Evolutionary conservation across 208 protist genomes (phyloP).

Genomic region (Wallacemonas sp.): DNA sequence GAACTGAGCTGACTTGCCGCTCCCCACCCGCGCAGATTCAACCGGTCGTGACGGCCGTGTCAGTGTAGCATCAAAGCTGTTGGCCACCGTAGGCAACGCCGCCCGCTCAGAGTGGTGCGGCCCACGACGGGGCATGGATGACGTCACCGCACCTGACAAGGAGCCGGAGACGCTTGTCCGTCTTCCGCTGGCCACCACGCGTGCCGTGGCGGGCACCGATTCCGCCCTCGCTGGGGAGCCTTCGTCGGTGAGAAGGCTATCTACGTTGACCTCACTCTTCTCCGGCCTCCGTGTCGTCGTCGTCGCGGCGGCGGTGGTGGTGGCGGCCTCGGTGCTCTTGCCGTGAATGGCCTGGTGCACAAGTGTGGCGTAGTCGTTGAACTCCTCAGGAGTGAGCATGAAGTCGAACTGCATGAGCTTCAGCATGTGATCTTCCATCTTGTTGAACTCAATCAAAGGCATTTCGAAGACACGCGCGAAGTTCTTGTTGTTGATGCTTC

Average conservation of each 20-base stretch:
- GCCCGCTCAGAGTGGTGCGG: no score
- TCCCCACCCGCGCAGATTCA: no score
- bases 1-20: no score
- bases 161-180: neutral
- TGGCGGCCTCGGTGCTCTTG: neutral
- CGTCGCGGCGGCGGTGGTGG: neutral
- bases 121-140: no score
- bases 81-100: no score
- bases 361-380: conserved; percentile 59
- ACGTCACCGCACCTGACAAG: no score
- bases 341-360: conserved; percentile 19
- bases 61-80: no score
- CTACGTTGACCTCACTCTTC: neutral
- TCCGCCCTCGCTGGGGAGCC: neutral
- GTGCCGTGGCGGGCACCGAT: neutral
- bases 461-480: conserved; percentile 76
- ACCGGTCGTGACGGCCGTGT: no score
- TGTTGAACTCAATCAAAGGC: conserved; percentile 65
- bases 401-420: conserved; percentile 77
- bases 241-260: neutral
- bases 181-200: neutral
- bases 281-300: neutral
- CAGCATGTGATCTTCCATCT: conserved; percentile 71
- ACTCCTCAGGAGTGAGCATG: conserved; percentile 72
- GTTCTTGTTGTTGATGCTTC: conserved; percentile 87